Base-by-base conservation (phyloP, 2,329 filamentous ascomycete genomes). In the Zymoseptoria passerinii region DNA sequence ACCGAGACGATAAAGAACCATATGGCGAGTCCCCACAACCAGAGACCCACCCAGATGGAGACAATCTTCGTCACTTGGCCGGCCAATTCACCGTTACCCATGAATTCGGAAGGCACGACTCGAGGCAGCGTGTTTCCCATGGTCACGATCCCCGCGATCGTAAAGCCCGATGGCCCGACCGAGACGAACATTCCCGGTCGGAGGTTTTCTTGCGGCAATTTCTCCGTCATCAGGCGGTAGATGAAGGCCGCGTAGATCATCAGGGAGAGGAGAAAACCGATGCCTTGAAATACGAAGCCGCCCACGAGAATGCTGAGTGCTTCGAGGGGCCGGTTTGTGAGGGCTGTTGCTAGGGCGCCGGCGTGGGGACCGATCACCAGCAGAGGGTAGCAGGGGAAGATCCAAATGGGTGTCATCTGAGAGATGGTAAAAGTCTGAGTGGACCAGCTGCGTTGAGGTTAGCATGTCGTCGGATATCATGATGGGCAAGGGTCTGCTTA, bases 171-270 rank as follows among this genome's bases (percentile, higher is more conserved):
- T 0, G 90, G 89, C 35, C 90, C 89, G 28, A 94, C 88, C 1
- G 83, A 87, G 61, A 94, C 90, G 70, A 94, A 94, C 84, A 95
- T 90, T 67, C 87, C 89, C 0, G 90, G 90, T 9, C 89, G 82
- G 19, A 90, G 80, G 49, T 81, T 84, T 68, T 92, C 89, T 56
- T 83, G 80, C 0, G 90, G 90, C 0, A 95, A 78, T 67, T 94
- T 94, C 68, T 92, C 88, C 0, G 89, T 92, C 89, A 94, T 94
- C 28, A 95, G 80, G 28, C 90, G 83, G 70, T 94, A 94, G 53
- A 95, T 83, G 69, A 92, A 94, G 53, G 90, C 88, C 1, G 87
- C 83, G 62, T 90, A 91, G 27, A 95, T 88, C 86, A 92, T 92
- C 59, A 92, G 80, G 0, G 80, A 81, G 50, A 86, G 80, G 63